A percentile compares a stretch with the other conserved stretches of the same genome.
Conservation (phyloP, 2,329 filamentous ascomycete species). For the Alternaria sp. region DNA sequence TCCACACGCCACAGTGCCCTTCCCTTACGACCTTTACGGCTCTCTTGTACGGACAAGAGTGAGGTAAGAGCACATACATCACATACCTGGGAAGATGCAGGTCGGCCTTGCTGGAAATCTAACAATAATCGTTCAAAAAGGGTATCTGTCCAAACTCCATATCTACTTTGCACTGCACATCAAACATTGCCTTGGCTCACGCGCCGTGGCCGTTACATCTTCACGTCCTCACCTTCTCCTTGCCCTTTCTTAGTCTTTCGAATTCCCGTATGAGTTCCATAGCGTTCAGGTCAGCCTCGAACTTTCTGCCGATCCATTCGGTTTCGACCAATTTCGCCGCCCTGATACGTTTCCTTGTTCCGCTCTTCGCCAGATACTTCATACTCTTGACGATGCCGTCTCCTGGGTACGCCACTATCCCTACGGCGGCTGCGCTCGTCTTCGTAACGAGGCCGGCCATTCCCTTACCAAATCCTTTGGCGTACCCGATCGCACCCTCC, state of each 20-base stretch:
- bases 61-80: background rate
- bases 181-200: background rate
- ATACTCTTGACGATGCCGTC: constrained; percentile 26
- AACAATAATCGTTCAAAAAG: background rate
- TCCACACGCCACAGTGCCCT: background rate
- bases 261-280: constrained; percentile 6
- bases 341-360: constrained; percentile 16
- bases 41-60: background rate
- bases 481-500: constrained; percentile 44
- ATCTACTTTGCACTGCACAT: background rate
- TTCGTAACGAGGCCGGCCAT: constrained; percentile 19
- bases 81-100: background rate
- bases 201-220: background rate
- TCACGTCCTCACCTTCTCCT: constrained; percentile 1
- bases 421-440: constrained; percentile 11
- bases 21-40: background rate
- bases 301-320: constrained; percentile 6
- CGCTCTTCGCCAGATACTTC: constrained; percentile 14
- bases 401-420: constrained; percentile 27
- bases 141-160: background rate
- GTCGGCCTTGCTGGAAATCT: background rate
- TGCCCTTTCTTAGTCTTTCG: constrained; percentile 7
- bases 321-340: constrained; percentile 14
- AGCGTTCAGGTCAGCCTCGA: constrained; percentile 8
- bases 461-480: constrained; percentile 46